phyloP scores from a whole-genome alignment of 2,329 filamentous ascomycete genomes.

The Hypomyces perniciosus region DNA sequence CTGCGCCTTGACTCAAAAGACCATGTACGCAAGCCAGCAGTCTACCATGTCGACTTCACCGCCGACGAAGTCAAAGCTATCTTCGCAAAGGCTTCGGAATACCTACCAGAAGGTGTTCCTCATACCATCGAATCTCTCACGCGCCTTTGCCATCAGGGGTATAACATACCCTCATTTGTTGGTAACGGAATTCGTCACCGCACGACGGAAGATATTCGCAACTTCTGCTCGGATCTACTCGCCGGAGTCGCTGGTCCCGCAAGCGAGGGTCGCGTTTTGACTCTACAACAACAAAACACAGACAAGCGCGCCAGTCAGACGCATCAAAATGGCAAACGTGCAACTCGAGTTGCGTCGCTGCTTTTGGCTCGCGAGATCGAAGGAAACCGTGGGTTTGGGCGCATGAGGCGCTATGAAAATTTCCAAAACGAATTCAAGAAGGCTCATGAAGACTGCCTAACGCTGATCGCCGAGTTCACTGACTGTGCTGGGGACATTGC shows the following conservation, averaged over 20 bases:
- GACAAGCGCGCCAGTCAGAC: not conserved
- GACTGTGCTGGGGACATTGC: slow-evolving; percentile 57
- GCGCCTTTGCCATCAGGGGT: slow-evolving; percentile 13
- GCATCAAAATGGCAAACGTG: slow-evolving; percentile 12
- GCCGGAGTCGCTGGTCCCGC: slow-evolving; percentile 15
- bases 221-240: slow-evolving; percentile 28
- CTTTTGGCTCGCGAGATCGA: slow-evolving; percentile 44
- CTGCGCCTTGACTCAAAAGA: slow-evolving; percentile 5
- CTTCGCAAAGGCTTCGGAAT: slow-evolving; percentile 16
- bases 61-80: slow-evolving; percentile 30
- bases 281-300: slow-evolving; percentile 15
- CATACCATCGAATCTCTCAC: slow-evolving; percentile 18
- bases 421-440: slow-evolving; percentile 40
- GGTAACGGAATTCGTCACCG: slow-evolving; percentile 19
- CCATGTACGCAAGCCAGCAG: slow-evolving; percentile 9
- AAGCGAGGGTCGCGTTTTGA: slow-evolving; percentile 19
- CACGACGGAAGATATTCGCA: slow-evolving; percentile 22
- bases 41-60: slow-evolving; percentile 44
- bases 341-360: slow-evolving; percentile 32
- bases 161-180: slow-evolving; percentile 21
- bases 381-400: slow-evolving; percentile 38
- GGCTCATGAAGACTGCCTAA: slow-evolving; percentile 45
- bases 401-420: slow-evolving; percentile 36
- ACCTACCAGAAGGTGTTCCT: slow-evolving; percentile 12
- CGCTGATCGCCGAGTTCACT: slow-evolving; percentile 49